phyloP scores from a whole-genome alignment of 2,329 filamentous ascomycete species.

The Pyrenochaeta sp. region DNA sequence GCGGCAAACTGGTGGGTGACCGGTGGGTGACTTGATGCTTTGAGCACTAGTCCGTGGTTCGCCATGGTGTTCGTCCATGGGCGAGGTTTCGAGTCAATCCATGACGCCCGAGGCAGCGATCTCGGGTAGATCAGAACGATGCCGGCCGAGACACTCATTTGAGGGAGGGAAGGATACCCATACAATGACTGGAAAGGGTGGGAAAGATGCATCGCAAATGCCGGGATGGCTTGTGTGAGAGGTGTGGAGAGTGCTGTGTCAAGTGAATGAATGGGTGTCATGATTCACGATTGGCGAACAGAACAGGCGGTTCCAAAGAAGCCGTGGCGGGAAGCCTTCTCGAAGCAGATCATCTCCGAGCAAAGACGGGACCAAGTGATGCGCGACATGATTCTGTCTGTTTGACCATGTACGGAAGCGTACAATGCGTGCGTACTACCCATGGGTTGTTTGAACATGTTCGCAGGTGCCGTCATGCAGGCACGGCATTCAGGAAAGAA shows the following conservation, averaged over 20 bases:
- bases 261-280: constrained; percentile 23
- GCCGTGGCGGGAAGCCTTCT: constrained; percentile 30
- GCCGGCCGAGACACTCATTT: not conserved
- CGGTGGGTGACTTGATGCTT: constrained; percentile 13
- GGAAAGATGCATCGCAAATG: constrained; percentile 5
- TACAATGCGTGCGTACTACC: constrained; percentile 10
- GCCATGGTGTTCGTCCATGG: constrained; percentile 20
- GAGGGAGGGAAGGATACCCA: constrained; percentile 8
- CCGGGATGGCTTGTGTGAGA: not conserved
- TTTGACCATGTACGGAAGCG: constrained; percentile 12
- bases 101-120: constrained; percentile 28
- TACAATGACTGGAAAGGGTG: not conserved
- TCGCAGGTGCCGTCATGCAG: constrained; percentile 31
- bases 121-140: constrained; percentile 29
- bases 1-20: constrained; percentile 13
- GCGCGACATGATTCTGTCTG: constrained; percentile 16
- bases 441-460: constrained; percentile 35
- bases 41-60: constrained; percentile 17
- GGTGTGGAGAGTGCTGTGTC: constrained; percentile 13
- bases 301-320: constrained; percentile 25
- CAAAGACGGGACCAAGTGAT: constrained; percentile 4
- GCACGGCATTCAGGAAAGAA: constrained; percentile 14
- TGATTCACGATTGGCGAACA: constrained; percentile 30
- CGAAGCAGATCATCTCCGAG: constrained; percentile 30
- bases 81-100: constrained; percentile 17